phyloP scores from a whole-genome alignment of 2,329 filamentous ascomycete species.

The Coleophoma cylindrospora region DNA sequence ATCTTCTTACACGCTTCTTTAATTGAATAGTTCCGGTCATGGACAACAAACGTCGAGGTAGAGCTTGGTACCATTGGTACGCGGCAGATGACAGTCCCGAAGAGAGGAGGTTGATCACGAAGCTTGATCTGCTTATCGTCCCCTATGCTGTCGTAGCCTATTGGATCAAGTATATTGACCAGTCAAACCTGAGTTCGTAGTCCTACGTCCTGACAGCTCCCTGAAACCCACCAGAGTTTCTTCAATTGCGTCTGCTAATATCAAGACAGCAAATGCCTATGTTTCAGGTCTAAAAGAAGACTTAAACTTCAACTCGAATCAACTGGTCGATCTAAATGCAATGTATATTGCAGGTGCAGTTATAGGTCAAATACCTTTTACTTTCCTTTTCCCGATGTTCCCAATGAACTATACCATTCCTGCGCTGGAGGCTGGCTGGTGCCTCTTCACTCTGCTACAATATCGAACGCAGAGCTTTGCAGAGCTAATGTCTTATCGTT shows the following conservation, averaged over 20 bases:
- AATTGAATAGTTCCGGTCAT: background rate
- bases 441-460: constrained; percentile 21
- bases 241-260: background rate
- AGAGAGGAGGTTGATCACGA: constrained; percentile 46
- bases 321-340: constrained; percentile 32
- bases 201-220: background rate
- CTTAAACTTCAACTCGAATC: constrained; percentile 43
- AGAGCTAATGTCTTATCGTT: constrained; percentile 47
- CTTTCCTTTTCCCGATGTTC: constrained; percentile 20
- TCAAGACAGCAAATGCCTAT: constrained; percentile 24
- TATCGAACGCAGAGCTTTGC: constrained; percentile 35
- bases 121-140: constrained; percentile 50
- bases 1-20: too few species aligned
- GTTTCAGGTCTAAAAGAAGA: constrained; percentile 31
- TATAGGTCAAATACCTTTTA: constrained; percentile 19
- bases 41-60: constrained; percentile 13
- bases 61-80: constrained; percentile 37
- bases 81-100: constrained; percentile 41
- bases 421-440: constrained; percentile 18
- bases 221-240: background rate
- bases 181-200: constrained; percentile 17
- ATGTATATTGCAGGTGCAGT: constrained; percentile 20
- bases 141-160: constrained; percentile 51
- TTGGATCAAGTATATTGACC: constrained; percentile 35
- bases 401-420: constrained; percentile 22